Conservation (phyloP, 345 rosid species). For the Rhizophora mangle region DNA sequence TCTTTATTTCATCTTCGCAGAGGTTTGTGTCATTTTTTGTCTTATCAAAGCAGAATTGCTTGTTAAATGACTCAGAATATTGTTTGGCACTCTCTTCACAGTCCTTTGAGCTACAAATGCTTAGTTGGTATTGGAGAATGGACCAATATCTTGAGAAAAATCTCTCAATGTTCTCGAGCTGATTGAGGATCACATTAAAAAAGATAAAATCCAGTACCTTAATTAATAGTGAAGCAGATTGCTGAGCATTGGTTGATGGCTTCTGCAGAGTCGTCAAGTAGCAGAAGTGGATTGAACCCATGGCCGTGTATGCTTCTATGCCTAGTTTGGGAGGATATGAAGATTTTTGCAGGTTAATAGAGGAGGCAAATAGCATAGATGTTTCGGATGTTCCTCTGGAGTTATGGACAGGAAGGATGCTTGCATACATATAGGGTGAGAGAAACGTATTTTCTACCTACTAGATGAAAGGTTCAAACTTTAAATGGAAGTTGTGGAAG, state of each 20-base stretch:
- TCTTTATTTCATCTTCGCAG: slow-evolving; percentile 52
- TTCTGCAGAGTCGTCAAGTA: slow-evolving; percentile 30
- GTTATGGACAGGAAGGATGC: slow-evolving; percentile 6
- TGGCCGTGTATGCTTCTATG: neutral
- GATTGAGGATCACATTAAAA: slow-evolving; percentile 17
- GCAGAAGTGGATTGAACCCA: slow-evolving; percentile 15
- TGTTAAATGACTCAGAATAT: slow-evolving; percentile 24
- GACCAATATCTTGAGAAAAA: slow-evolving; percentile 42
- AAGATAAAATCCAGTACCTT: slow-evolving; percentile 29
- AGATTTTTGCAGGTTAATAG: neutral
- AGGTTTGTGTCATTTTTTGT: slow-evolving; percentile 29
- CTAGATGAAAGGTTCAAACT: slow-evolving; percentile 2
- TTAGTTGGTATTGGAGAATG: slow-evolving; percentile 24
- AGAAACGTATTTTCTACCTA: neutral
- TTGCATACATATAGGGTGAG: slow-evolving; percentile 19
- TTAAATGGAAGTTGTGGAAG: slow-evolving; percentile 25
- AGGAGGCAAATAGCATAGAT: slow-evolving; percentile 1
- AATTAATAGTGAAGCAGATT: slow-evolving; percentile 20
- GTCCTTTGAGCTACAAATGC: slow-evolving; percentile 13
- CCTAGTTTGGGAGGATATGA: neutral
- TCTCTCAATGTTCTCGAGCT: slow-evolving; percentile 19
- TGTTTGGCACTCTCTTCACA: slow-evolving; percentile 27
- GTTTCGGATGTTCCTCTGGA: slow-evolving; percentile 2
- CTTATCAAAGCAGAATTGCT: slow-evolving; percentile 6
- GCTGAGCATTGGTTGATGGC: slow-evolving; percentile 24